Base-by-base conservation (phyloP, 257 asterid genomes). In the Coffea eugenioides region DNA sequence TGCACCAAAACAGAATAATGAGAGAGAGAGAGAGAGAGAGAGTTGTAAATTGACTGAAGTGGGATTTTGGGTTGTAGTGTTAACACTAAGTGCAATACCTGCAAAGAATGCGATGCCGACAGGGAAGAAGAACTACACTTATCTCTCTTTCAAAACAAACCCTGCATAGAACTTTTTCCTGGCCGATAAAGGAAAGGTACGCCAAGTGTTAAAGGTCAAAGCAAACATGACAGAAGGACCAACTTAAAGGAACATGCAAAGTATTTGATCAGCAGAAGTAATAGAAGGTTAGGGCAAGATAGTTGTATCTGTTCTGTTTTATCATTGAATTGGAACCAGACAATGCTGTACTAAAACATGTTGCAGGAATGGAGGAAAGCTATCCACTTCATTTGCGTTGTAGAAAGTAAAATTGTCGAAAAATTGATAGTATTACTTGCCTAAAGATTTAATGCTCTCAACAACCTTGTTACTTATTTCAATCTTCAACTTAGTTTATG, bases 141-240 rank as follows among this genome's bases (percentile, higher is more conserved):
- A 96, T 94, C 91, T 96, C 99, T 80, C 97, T 91, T 85, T 92
- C 98, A 39, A 91, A 94, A 87, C 99, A 96, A 79, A 94, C 93
- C 88, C 98, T 89, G 80, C 99, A 96, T 43, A 94, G 85, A 84
- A 96, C 91, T 80, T 92, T 96, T 86, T 96, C 99, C 99, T 96
- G 97, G 45, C 56, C 61, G 73, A 66, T 68, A 81, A 76, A 71
- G 69, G 27, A 3, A 25, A 51, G 25, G 62, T 51, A 41, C 46
- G 52, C 21, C 43, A 27, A 48, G 46, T 43, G 43, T 51, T 69
- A 43, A 34, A 66, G 46, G 36, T 64, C 79, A 23, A 45, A 49
- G 25, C 66, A 69, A 75, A 36, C 31, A 1, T 18, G 74, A 9
- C 27, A 25, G 18, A 45, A 36, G 48, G 21, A 45, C 77, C 25